Conservation (phyloP, 1,139 yeast species). For the Nakaseomyces glabratus region DNA sequence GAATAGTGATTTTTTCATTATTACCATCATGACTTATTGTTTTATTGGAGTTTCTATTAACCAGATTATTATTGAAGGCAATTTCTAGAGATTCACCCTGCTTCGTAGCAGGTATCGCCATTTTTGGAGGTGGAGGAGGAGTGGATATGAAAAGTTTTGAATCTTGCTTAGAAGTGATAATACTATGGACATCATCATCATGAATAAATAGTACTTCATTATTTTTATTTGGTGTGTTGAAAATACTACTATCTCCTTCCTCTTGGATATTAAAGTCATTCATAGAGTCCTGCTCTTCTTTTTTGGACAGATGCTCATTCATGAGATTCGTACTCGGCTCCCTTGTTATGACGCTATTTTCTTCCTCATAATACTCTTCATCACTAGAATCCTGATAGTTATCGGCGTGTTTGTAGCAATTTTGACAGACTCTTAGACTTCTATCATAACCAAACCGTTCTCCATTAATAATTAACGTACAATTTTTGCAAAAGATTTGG, state of each 20-base stretch:
- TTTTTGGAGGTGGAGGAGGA: conserved; percentile 61
- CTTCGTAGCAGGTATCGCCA: conserved; percentile 78
- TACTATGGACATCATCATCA: conserved; percentile 30
- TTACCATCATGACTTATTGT: neutral
- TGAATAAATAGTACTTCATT: conserved; percentile 18
- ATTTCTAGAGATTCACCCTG: conserved; percentile 74
- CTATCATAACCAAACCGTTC: conserved; percentile 62
- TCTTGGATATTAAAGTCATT: neutral
- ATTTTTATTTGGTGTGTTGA: conserved; percentile 8
- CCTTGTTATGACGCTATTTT: conserved; percentile 1
- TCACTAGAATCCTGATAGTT: conserved; percentile 64
- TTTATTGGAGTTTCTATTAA: neutral
- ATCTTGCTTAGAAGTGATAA: conserved; percentile 29
- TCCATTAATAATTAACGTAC: conserved; percentile 73
- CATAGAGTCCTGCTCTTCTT: neutral
- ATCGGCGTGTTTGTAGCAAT: conserved; percentile 58
- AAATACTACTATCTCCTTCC: neutral
- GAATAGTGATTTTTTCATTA: conserved; percentile 1
- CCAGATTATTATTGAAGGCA: conserved; percentile 33
- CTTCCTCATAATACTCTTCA: conserved; percentile 33
- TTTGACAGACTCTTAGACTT: conserved; percentile 67
- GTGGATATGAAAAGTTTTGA: conserved; percentile 30
- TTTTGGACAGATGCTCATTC: neutral
- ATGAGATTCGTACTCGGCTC: neutral
- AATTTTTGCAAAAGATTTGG: conserved; percentile 84